Evolutionary conservation across 2,329 filamentous ascomycete species (phyloP).

Genomic region (Cladophialophora immunda): DNA sequence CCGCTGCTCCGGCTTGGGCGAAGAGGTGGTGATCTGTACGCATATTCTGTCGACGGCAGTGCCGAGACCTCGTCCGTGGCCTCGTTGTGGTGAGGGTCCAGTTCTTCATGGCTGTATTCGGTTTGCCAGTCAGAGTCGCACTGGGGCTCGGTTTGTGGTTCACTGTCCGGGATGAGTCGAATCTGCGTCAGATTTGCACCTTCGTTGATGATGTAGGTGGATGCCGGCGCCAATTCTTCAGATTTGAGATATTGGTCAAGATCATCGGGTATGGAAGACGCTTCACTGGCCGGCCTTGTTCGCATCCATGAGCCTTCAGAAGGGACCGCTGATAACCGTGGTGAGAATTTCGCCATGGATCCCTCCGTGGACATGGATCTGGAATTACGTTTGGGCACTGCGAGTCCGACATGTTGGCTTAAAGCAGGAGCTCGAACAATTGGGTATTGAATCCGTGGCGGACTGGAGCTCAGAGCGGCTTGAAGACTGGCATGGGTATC

Average conservation of each 20-base stretch:
- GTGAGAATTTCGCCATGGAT: conserved; percentile 50
- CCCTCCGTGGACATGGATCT: conserved; percentile 46
- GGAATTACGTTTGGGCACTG: conserved; percentile 42
- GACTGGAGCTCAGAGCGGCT: conserved; percentile 46
- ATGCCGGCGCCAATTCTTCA: conserved; percentile 36
- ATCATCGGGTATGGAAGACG: conserved; percentile 34
- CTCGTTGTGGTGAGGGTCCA: conserved; percentile 33
- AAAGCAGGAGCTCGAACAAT: conserved; percentile 47
- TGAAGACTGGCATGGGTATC: conserved; percentile 48
- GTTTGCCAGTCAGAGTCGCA: conserved; percentile 8
- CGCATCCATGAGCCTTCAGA: conserved; percentile 51
- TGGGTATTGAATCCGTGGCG: conserved; percentile 42
- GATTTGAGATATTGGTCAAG: conserved; percentile 35
- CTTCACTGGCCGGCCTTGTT: conserved; percentile 41
- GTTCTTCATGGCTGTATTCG: conserved; percentile 1
- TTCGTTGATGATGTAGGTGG: conserved; percentile 37
- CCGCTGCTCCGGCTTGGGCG: conserved; percentile 32
- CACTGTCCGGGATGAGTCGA: conserved; percentile 34
- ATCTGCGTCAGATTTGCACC: conserved; percentile 36
- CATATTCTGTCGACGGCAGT: conserved; percentile 34
- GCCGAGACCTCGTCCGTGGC: conserved; percentile 41
- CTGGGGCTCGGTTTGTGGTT: conserved; percentile 29
- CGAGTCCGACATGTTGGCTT: conserved; percentile 52
- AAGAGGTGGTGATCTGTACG: conserved; percentile 36
- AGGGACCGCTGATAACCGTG: conserved; percentile 55